Percentiles rank a stretch among this genome's conserved stretches.
phyloP scores from a whole-genome alignment of 2,329 filamentous ascomycete genomes.

The Trichoderma sp. region DNA sequence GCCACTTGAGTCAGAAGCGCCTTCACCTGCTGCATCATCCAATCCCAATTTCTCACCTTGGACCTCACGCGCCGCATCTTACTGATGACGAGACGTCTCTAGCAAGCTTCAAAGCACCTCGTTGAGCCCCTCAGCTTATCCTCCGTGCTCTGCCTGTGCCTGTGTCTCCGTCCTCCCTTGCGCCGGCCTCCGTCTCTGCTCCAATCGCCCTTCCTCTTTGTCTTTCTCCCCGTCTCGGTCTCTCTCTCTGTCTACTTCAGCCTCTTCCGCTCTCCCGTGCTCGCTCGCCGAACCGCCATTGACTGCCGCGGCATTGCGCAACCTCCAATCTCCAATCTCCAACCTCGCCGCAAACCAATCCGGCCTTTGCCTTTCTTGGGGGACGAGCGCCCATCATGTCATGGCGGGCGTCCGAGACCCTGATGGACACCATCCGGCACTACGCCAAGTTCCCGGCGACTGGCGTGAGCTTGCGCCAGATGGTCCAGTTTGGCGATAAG shows the following conservation, averaged over 20 bases:
- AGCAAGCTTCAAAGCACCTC: not conserved
- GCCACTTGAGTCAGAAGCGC: constrained; percentile 25
- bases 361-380: not conserved
- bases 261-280: not conserved
- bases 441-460: constrained; percentile 97
- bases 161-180: not conserved
- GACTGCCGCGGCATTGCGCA: not conserved
- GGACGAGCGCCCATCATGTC: constrained; percentile 59
- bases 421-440: constrained; percentile 97
- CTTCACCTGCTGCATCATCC: not conserved
- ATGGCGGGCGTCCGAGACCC: constrained; percentile 84
- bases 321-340: too few relatives aligned
- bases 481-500: constrained; percentile 97
- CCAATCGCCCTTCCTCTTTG: not conserved
- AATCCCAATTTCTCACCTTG: not conserved
- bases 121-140: not conserved
- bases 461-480: constrained; percentile 92
- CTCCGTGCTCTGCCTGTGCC: not conserved
- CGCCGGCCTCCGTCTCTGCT: not conserved
- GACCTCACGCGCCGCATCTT: not conserved
- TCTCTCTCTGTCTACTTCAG: too few relatives aligned
- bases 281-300: not conserved
- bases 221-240: not conserved
- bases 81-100: not conserved
- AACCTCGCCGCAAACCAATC: not conserved